A percentile compares a stretch with the other conserved stretches of the same genome.
Conservation (phyloP, 2,329 filamentous ascomycete genomes). For the Dactylonectria macrodidyma region DNA sequence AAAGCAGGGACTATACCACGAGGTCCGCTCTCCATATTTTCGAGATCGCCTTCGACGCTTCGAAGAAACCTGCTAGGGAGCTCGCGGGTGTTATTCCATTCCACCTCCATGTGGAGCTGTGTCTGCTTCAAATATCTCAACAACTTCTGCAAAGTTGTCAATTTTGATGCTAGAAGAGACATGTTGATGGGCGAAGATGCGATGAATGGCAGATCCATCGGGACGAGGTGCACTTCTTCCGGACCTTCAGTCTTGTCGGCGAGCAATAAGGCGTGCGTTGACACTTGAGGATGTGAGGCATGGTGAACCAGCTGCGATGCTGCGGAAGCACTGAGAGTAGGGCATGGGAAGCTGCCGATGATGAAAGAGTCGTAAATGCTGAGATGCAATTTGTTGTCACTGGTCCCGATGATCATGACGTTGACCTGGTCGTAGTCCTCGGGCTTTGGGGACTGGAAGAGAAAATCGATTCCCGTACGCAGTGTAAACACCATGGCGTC, state of each 20-base stretch:
- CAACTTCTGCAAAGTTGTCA: slow-evolving; percentile 89
- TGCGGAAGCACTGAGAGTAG: slow-evolving; percentile 49
- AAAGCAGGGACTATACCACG: slow-evolving; percentile 79
- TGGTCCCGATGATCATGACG: slow-evolving; percentile 82
- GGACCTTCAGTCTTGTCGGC: slow-evolving; percentile 52
- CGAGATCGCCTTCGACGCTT: slow-evolving; percentile 82
- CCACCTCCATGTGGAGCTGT: slow-evolving; percentile 82
- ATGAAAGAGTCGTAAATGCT: slow-evolving; percentile 90
- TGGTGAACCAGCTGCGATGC: slow-evolving; percentile 67
- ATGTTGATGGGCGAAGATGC: slow-evolving; percentile 84
- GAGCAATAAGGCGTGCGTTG: slow-evolving; percentile 83
- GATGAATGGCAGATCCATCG: slow-evolving; percentile 88
- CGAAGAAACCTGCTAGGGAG: slow-evolving; percentile 84
- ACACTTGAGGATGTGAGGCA: slow-evolving; percentile 79
- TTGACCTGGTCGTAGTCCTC: slow-evolving; percentile 83
- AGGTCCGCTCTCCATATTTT: slow-evolving; percentile 70
- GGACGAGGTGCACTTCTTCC: slow-evolving; percentile 70
- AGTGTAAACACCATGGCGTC: slow-evolving; percentile 78
- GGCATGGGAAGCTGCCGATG: slow-evolving; percentile 76
- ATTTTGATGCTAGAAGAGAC: slow-evolving; percentile 87
- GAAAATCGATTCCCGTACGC: slow-evolving; percentile 76
- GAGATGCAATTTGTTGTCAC: slow-evolving; percentile 80
- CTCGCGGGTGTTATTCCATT: slow-evolving; percentile 88
- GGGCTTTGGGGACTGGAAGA: slow-evolving; percentile 75
- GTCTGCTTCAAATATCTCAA: slow-evolving; percentile 88